A percentile compares a stretch with the other conserved stretches of the same genome.
These are phyloP conservation scores for Epicoccum nigrum DNA, from an alignment of 2,329 filamentous ascomycete species.

Conservation along the genomic window DNA sequence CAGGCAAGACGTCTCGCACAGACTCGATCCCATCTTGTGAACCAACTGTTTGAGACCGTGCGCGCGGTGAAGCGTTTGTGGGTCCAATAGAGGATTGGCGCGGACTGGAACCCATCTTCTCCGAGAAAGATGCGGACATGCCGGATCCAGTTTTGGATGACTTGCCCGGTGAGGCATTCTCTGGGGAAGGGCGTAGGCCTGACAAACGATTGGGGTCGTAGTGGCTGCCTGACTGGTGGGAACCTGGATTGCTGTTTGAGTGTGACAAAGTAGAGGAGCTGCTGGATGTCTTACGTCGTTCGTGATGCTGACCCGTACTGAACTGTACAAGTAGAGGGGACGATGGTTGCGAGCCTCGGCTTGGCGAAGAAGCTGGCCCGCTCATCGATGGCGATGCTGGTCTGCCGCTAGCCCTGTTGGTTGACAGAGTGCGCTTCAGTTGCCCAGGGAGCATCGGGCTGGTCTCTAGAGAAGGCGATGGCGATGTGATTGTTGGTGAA, in stretches of 20 bases:
- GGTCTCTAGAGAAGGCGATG: constrained; percentile 75
- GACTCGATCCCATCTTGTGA: constrained; percentile 85
- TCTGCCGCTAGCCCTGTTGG: constrained; percentile 72
- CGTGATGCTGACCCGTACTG: constrained; percentile 79
- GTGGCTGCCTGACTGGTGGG: constrained; percentile 72
- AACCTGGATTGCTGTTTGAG: constrained; percentile 65
- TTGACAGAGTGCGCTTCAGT: constrained; percentile 81
- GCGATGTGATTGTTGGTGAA: constrained; percentile 56
- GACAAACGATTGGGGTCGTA: constrained; percentile 72
- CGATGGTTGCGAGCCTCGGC: constrained; percentile 79
- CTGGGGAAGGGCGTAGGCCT: constrained; percentile 58
- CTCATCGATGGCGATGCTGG: constrained; percentile 86
- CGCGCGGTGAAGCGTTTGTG: constrained; percentile 61
- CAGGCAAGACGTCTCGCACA: constrained; percentile 66
- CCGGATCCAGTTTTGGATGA: constrained; percentile 49
- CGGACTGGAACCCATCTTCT: constrained; percentile 44
- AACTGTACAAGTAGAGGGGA: constrained; percentile 97
- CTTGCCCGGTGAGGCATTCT: constrained; percentile 62
- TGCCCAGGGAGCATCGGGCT: constrained; percentile 83
- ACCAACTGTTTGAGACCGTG: constrained; percentile 88
- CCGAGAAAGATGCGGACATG: constrained; percentile 55
- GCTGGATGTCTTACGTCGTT: constrained; percentile 90
- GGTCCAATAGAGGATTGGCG: constrained; percentile 39
- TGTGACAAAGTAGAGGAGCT: constrained; percentile 85
- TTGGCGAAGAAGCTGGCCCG: constrained; percentile 86